Percentiles rank a stretch among this genome's conserved stretches.
Evolutionary conservation across 176 grass and related monocot genomes (phyloP).

Genomic region (Aegilops longissima): DNA sequence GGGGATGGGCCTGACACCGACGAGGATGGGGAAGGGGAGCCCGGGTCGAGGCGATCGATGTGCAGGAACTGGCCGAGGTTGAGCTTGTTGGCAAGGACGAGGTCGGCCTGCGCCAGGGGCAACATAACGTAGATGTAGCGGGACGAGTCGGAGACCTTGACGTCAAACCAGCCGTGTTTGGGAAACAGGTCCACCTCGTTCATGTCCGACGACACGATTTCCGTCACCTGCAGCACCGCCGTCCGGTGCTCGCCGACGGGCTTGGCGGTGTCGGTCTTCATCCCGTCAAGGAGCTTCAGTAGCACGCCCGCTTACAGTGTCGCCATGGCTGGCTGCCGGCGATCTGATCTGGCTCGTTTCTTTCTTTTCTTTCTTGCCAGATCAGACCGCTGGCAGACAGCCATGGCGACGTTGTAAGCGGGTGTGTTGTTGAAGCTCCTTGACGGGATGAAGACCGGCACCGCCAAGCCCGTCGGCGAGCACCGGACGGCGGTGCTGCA

Average conservation of each 20-base stretch:
- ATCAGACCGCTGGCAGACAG: no score
- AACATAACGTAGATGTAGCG: conserved; percentile 86
- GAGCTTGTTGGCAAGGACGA: conserved; percentile 92
- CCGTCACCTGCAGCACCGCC: conserved; percentile 78
- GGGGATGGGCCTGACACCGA: conserved; percentile 59
- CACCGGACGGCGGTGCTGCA: no score
- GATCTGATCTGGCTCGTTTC: background rate
- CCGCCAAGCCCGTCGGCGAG: no score
- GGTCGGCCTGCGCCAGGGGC: conserved; percentile 67
- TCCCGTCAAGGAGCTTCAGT: conserved; percentile 67
- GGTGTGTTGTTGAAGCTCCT: no score
- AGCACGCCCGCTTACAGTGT: conserved; percentile 69
- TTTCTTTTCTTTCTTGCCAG: no score
- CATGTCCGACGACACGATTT: conserved; percentile 85
- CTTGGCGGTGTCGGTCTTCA: conserved; percentile 53
- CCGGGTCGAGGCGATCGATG: conserved; percentile 70
- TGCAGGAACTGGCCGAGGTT: conserved; percentile 80
- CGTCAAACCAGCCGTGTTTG: conserved; percentile 67
- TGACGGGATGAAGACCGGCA: no score
- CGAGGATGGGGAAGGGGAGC: conserved; percentile 64
- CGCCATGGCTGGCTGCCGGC: conserved; percentile 35
- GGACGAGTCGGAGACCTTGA: conserved; percentile 81
- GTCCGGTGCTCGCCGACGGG: conserved; percentile 69
- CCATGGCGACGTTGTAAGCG: no score
- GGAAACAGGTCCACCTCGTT: conserved; percentile 88